Evolutionary conservation across 2,329 filamentous ascomycete genomes (phyloP), one percentile per base, ranked within the genome.

Genomic region (Dactylellina parvicollis): DNA sequence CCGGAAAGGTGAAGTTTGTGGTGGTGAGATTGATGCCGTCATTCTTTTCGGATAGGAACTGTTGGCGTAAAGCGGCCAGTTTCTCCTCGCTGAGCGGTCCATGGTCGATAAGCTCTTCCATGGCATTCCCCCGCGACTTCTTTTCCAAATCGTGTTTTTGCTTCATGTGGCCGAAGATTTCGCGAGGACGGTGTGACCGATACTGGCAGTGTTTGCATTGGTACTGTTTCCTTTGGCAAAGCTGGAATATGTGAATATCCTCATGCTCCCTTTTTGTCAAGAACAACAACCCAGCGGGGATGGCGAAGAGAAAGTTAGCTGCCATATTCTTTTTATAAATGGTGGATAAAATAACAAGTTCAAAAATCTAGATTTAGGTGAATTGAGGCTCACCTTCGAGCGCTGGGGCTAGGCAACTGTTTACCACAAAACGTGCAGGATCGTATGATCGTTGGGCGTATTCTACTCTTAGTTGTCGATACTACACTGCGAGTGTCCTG

Each of bases 201-300:
- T 73, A 73, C n/a, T 4, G 2, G 24, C 69, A 73, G 14, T 50
- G 46, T 18, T 73, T 73, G 55, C 69, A 73, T 55, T 73, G 54
- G 30, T 40, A 73, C 16, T 66, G 69, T 30, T 73, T 73, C 14
- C 59, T 66, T 30, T 56, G 36, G 30, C 52, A 60, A 3, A 73
- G 60, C 1, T 32, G 24, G 10, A 30, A 42, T 26, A 73, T 61
- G 20, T 73, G 69, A 22, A 73, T 61, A 2, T 52, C 18, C 56
- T 73, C 69, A 16, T 73, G 69, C 28, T 73, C 69, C 34, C 69
- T 72, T n/a, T n/a, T n/a, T n/a, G n/a, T n/a, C 18, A 40, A 12
- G 8, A 3, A 42, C 16, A 40, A n/a, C 1, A 30, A 30, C 26
- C 34, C 5, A 47, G 5, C 4, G 7, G 24, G 24, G n/a, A 47